Percentiles rank a stretch among this genome's conserved stretches.
Conservation (phyloP, 192 early-diverging fungal species). For the Piromyces finnis region DNA sequence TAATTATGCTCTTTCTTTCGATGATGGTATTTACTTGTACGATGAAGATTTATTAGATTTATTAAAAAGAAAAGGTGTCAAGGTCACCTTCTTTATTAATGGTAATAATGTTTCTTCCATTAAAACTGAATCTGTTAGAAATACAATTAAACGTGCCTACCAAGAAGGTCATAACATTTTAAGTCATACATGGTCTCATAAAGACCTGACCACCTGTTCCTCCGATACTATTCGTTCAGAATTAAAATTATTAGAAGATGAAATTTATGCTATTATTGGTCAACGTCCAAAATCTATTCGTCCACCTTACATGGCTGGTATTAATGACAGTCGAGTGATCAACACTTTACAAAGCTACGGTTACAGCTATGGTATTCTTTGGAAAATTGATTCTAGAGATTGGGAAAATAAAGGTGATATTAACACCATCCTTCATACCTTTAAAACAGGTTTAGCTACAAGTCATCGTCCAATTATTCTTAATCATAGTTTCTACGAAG, state of each 20-base stretch:
- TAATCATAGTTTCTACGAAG: background rate
- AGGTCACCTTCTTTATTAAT: constrained; percentile 45
- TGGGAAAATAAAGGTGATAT: background rate
- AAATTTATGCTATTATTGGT: constrained; percentile 7
- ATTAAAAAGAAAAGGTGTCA: constrained; percentile 20
- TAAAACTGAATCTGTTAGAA: background rate
- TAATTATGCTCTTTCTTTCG: constrained; percentile 33
- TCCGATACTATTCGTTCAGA: constrained; percentile 32
- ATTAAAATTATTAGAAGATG: constrained; percentile 30
- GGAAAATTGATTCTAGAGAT: background rate
- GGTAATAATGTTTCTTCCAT: constrained; percentile 16
- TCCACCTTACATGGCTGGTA: background rate
- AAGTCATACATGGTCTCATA: constrained; percentile 44
- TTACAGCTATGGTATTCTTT: background rate
- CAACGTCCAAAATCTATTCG: background rate
- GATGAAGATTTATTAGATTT: constrained; percentile 20
- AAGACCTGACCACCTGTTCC: constrained; percentile 23
- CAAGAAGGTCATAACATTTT: constrained; percentile 34
- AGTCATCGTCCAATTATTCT: background rate
- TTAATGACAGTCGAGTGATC: background rate
- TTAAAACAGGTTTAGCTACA: background rate
- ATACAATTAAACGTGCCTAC: background rate
- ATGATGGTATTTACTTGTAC: constrained; percentile 38
- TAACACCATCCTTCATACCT: background rate
- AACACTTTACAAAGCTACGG: background rate